These are phyloP conservation scores for Acanthamoeba castellanii DNA, from an alignment of 208 protist genomes.

Conservation along the genomic window DNA sequence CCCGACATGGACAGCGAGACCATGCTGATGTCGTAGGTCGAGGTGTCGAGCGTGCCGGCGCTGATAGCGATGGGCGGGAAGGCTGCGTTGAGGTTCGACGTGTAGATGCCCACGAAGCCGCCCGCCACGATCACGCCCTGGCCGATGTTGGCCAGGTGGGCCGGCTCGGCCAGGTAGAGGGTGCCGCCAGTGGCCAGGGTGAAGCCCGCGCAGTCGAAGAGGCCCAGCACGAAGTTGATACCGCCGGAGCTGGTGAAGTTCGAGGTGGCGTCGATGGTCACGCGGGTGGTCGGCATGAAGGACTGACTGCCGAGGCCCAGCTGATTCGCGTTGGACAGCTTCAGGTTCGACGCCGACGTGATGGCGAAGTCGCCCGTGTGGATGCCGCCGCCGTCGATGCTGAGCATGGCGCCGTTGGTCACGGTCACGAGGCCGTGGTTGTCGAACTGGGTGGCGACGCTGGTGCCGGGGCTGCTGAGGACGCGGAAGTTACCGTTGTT, in stretches of 20 bases:
- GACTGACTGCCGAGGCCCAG: conserved; percentile 53
- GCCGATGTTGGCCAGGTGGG: conserved; percentile 12
- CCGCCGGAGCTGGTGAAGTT: conserved; percentile 66
- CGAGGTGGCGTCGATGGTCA: conserved; percentile 51
- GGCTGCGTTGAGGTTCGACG: conserved; percentile 30
- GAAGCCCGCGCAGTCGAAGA: conserved; percentile 12
- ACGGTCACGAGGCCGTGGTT: conserved; percentile 69
- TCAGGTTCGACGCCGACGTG: not conserved
- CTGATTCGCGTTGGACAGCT: conserved; percentile 51
- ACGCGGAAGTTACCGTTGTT: conserved; percentile 38
- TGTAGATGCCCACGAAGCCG: conserved; percentile 69
- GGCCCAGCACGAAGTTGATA: conserved; percentile 71
- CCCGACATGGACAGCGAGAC: conserved; percentile 24
- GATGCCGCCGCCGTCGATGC: conserved; percentile 53
- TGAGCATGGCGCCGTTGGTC: not conserved
- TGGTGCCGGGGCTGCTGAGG: conserved; percentile 24
- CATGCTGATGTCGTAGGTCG: conserved; percentile 56
- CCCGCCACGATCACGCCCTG: conserved; percentile 28
- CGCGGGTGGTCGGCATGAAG: not conserved
- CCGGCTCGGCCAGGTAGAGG: conserved; percentile 52
- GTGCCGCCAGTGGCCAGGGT: conserved; percentile 40
- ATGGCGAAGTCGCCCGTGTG: conserved; percentile 62
- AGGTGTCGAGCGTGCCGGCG: conserved; percentile 68
- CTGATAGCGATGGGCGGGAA: conserved; percentile 56
- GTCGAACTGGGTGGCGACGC: conserved; percentile 39